Percentiles rank a stretch among this genome's conserved stretches.
Conservation (phyloP, 2,329 filamentous ascomycete species). For the Ophiostoma perfectum region DNA sequence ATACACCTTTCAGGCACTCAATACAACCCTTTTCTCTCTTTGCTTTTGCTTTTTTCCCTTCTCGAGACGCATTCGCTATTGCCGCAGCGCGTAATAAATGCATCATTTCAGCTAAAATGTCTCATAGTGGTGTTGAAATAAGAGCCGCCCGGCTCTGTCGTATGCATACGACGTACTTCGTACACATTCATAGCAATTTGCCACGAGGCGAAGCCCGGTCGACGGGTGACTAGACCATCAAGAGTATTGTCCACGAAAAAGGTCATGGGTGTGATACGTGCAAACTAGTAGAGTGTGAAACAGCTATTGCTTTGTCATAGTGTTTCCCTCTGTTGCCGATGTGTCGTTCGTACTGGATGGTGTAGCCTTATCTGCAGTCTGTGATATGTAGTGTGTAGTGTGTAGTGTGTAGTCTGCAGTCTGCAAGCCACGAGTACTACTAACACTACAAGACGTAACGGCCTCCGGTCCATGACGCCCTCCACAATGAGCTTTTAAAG, state of each 20-base stretch:
- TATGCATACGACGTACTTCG: neutral
- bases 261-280: neutral
- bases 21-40: neutral
- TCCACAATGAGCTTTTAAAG: neutral
- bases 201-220: neutral
- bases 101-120: conserved; percentile 9
- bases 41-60: neutral
- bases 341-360: neutral
- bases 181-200: neutral
- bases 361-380: neutral
- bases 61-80: neutral
- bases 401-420: neutral
- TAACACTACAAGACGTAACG: neutral
- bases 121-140: neutral
- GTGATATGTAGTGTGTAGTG: neutral
- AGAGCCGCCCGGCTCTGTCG: neutral
- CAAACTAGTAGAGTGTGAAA: neutral
- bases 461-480: neutral
- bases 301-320: neutral
- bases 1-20: neutral
- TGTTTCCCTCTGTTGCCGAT: neutral
- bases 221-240: neutral
- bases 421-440: neutral
- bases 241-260: neutral
- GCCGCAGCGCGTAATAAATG: neutral